phyloP scores from a whole-genome alignment of 768 basidiomycete species.

The Kwoniella bestiolae region DNA sequence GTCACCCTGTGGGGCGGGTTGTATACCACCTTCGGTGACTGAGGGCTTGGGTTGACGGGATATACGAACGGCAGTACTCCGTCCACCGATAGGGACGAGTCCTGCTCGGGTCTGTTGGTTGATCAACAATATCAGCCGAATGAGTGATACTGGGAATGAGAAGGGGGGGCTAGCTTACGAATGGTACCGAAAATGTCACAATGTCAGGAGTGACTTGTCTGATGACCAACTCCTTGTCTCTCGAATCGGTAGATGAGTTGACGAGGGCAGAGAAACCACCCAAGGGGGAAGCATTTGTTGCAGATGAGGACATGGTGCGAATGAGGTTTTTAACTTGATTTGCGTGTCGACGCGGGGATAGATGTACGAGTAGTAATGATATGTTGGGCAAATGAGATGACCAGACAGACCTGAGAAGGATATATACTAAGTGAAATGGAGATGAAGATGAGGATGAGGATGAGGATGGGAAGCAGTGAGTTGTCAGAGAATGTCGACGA shows the following conservation, averaged over 20 bases:
- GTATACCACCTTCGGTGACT: conserved; percentile 10
- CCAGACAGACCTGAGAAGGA: background rate
- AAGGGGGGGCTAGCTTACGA: conserved; percentile 36
- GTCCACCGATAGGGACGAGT: conserved; percentile 75
- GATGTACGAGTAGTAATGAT: background rate
- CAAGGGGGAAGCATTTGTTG: conserved; percentile 1
- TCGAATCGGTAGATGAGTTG: conserved; percentile 26
- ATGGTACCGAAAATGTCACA: conserved; percentile 58
- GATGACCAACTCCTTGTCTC: conserved; percentile 54
- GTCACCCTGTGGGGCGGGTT: conserved; percentile 12
- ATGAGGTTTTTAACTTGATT: background rate
- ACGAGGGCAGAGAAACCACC: conserved; percentile 13
- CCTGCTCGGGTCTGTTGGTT: conserved; percentile 64
- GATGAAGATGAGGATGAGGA: background rate
- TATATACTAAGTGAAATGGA: no score
- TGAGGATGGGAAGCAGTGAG: background rate
- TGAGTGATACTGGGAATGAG: background rate
- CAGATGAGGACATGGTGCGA: conserved; percentile 12
- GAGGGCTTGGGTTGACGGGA: conserved; percentile 51
- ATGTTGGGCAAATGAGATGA: conserved; percentile 2
- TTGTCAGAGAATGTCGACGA: background rate
- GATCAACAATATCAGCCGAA: background rate
- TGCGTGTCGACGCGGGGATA: background rate
- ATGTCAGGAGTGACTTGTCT: conserved; percentile 53
- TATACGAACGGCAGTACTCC: conserved; percentile 79